phyloP scores from a whole-genome alignment of 208 protist genomes.

The Trypanosoma caninum region DNA sequence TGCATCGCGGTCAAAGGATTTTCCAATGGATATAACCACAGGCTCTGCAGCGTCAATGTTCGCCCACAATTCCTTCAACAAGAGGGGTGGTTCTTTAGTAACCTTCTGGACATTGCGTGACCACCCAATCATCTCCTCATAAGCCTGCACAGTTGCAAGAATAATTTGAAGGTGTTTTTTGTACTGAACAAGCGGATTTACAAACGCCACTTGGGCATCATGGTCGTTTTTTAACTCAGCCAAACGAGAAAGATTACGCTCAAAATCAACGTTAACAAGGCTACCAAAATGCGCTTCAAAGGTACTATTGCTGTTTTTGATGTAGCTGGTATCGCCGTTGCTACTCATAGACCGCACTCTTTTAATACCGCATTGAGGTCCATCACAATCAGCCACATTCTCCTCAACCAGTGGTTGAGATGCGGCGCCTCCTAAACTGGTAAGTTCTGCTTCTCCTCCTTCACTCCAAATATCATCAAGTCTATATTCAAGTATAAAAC shows the following conservation, averaged over 20 bases:
- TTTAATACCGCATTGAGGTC: constrained; percentile 4
- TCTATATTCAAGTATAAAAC: constrained; percentile 42
- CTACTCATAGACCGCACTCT: constrained; percentile 2
- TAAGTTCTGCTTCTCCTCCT: constrained; percentile 1
- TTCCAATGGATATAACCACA: constrained; percentile 46
- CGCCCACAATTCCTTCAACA: constrained; percentile 58
- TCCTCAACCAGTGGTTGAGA: background rate
- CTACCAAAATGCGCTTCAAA: constrained; percentile 26
- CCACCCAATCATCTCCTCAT: constrained; percentile 65
- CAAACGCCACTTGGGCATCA: constrained; percentile 60
- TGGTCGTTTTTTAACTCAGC: constrained; percentile 58
- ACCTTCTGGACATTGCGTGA: constrained; percentile 31
- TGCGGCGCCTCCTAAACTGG: too few relatives aligned
- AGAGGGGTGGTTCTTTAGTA: constrained; percentile 21
- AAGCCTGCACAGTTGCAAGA: constrained; percentile 51
- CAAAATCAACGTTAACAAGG: constrained; percentile 61
- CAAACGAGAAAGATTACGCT: constrained; percentile 77
- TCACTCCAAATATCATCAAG: constrained; percentile 23
- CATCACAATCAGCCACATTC: background rate
- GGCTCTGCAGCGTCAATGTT: constrained; percentile 30
- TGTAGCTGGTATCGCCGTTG: too few relatives aligned
- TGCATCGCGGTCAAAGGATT: constrained; percentile 56
- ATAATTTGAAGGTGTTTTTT: constrained; percentile 81
- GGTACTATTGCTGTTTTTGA: too few relatives aligned
- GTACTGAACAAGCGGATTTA: constrained; percentile 82